phyloP scores from a whole-genome alignment of 192 early-diverging fungal genomes.

The Bifiguratus adelaidae region DNA sequence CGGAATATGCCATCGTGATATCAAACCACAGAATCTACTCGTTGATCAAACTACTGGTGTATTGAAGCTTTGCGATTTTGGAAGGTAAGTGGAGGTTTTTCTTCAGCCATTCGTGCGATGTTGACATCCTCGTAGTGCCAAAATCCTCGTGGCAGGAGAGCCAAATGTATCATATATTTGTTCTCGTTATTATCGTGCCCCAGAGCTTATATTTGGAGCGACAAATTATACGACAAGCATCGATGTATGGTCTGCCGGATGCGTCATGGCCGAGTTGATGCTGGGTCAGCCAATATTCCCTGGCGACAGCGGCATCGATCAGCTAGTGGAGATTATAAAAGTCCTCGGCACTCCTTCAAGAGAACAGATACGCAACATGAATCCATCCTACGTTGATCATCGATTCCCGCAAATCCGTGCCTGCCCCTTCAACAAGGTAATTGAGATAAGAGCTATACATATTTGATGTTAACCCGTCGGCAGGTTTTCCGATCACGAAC shows the following conservation, averaged over 20 bases:
- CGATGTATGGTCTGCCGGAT: conserved; percentile 94
- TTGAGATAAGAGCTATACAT: neutral
- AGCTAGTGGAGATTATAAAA: conserved; percentile 99
- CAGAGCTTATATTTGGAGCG: conserved; percentile 94
- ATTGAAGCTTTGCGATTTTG: conserved; percentile 97
- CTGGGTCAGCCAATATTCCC: conserved; percentile 90
- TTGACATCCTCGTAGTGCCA: conserved; percentile 51
- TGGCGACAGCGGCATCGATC: conserved; percentile 95
- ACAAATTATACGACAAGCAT: conserved; percentile 85
- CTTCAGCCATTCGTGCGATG: neutral
- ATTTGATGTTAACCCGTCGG: neutral
- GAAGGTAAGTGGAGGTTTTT: conserved; percentile 31
- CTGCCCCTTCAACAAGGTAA: conserved; percentile 76
- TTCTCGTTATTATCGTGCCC: conserved; percentile 95
- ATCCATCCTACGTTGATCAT: conserved; percentile 96
- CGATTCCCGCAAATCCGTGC: conserved; percentile 98
- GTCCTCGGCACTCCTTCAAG: conserved; percentile 91
- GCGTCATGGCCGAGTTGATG: conserved; percentile 95
- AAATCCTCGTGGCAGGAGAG: conserved; percentile 88
- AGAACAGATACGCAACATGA: conserved; percentile 96
- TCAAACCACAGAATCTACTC: conserved; percentile 98
- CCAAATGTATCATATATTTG: conserved; percentile 98
- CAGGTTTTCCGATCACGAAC: conserved; percentile 74
- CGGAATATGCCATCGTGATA: conserved; percentile 98
- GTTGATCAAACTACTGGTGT: conserved; percentile 84